These are phyloP conservation scores for Quercus dentata DNA, from an alignment of 306 rosid genomes.

Conservation along the genomic window DNA sequence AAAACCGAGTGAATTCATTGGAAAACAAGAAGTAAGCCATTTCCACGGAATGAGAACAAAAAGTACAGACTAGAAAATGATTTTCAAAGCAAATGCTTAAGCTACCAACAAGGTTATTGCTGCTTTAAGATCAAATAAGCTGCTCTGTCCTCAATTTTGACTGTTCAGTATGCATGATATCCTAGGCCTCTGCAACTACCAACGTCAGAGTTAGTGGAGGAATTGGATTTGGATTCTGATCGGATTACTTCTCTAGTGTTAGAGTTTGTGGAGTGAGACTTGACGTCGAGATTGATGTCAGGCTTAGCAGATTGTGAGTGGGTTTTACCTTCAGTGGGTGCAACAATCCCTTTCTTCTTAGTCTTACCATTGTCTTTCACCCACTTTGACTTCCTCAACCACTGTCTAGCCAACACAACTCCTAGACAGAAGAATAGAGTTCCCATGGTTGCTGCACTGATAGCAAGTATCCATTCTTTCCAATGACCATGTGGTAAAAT, in stretches of 20 bases:
- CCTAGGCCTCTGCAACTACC: conserved; percentile 49
- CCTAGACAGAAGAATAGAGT: conserved; percentile 1
- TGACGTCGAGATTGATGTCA: not conserved
- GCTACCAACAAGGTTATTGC: not conserved
- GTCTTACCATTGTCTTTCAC: conserved; percentile 21
- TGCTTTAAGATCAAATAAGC: not conserved
- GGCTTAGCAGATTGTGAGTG: not conserved
- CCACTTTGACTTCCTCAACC: conserved; percentile 54
- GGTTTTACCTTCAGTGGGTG: not conserved
- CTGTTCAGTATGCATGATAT: conserved; percentile 53
- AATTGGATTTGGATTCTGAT: conserved; percentile 23
- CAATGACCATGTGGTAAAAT: conserved; percentile 37
- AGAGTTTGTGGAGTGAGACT: not conserved
- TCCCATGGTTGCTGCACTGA: conserved; percentile 47
- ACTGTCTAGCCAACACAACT: not conserved
- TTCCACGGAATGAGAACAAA: no score
- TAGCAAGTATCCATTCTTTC: conserved; percentile 34
- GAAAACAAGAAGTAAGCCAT: no score
- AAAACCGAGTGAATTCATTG: no score
- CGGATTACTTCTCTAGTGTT: conserved; percentile 12
- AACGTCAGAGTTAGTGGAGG: conserved; percentile 50
- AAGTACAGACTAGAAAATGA: no score
- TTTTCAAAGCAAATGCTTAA: no score
- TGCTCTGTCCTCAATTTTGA: not conserved
- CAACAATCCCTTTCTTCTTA: not conserved